Conservation (phyloP, 257 asterid species). For the Cruciata laevipes region DNA sequence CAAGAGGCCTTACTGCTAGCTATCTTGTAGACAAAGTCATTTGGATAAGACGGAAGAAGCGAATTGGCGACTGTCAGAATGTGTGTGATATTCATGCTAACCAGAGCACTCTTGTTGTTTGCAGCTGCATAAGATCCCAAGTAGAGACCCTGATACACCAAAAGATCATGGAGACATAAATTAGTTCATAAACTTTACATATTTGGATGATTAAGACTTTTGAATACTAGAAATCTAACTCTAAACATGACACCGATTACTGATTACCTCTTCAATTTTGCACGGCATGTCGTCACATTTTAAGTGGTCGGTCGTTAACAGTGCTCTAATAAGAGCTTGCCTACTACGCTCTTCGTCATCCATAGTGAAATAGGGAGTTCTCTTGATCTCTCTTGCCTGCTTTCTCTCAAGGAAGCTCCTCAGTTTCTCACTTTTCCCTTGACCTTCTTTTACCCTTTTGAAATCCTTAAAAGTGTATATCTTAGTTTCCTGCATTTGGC, state of each 20-base stretch:
- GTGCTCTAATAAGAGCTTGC: no score
- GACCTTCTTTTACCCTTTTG: neutral
- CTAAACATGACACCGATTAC: neutral
- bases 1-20: conserved; percentile 35
- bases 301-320: conserved; percentile 29
- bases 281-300: conserved; percentile 53
- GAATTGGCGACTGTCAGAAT: conserved; percentile 56
- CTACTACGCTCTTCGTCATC: no score
- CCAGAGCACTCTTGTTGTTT: conserved; percentile 39
- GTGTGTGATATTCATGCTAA: conserved; percentile 62
- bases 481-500: neutral
- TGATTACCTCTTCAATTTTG: conserved; percentile 69
- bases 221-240: neutral
- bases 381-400: neutral
- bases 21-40: conserved; percentile 64
- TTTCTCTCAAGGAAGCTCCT: neutral
- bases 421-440: neutral
- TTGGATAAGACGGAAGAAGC: conserved; percentile 41
- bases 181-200: neutral
- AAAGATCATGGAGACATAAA: conserved; percentile 7
- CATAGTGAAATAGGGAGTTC: conserved; percentile 1
- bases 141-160: conserved; percentile 61
- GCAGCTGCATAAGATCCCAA: conserved; percentile 95
- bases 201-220: neutral
- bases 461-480: neutral